Evolutionary conservation across 768 basidiomycete species (phyloP), one percentile per base, ranked within the genome.

Genomic region (Tylopilus subfusipes): DNA sequence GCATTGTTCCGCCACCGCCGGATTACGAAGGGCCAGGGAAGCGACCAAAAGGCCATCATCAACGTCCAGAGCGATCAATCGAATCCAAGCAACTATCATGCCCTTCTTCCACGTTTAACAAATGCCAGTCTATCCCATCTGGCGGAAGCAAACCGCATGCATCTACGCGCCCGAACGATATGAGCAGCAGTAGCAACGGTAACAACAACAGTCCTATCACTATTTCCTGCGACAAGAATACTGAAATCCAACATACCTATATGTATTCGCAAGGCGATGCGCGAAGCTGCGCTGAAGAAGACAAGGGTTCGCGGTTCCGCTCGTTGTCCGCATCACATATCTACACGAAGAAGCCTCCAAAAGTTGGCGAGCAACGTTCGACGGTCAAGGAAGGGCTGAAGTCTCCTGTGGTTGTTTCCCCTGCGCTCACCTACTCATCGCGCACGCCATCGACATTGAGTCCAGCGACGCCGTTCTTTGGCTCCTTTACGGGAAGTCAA

Each of bases 401-500:
- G 36, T 82, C 83, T 13, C 82, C 85, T 2, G 73, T 79, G 38
- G 72, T 84, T 50, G 77, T 85, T 24, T 87, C 86, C 5, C 86
- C 86, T 11, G 79, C 85, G 9, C 75, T 88, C 54, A 87, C 83
- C 16, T 88, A 83, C 62, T 82, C 83, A n/a, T 82, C 78, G 21
- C 73, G 75, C 42, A 83, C 85, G 25, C 81, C 84, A 16, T 81
- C 83, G 36, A 85, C 83, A 27, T 74, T 86, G 51, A 87, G 86
- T 63, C 86, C 86, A 18, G 79, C 84, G 12, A 88, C 85, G 12
- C 85, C 85, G 12, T 88, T 86, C 72, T 83, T 86, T 69, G 80
- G 81, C 25, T 80, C 82, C 9, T 86, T 87, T 63, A 46, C 45
- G 19, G 52, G 65, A 21, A 55, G 58, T 29, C 63, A 67, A 48